Evolutionary conservation across 768 basidiomycete genomes (phyloP), one percentile per base, ranked within the genome.

Genomic region (Termitomyces sp.): DNA sequence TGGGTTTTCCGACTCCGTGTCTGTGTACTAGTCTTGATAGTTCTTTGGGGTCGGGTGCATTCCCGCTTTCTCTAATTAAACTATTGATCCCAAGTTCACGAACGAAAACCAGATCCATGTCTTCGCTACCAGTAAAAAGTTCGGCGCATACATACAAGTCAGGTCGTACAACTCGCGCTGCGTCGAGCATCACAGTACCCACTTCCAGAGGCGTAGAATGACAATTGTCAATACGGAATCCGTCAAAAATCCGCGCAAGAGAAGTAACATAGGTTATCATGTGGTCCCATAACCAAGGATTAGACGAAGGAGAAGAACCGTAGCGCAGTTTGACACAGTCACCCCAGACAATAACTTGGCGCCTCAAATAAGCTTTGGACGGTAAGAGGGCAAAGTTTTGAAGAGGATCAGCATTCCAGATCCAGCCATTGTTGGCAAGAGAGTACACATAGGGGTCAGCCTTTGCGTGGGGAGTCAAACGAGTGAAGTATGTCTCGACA

Each of bases 271-370:
- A 98, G 53, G 77, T 73, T 11, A 79, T 86, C 85, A 98, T 98
- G 71, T 94, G 87, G 35, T 81, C 68, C 97, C 97, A 99, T 43
- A 98, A 75, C 91, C 91, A 98, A 0, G 94, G 94, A 69, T 95
- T 97, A 60, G 87, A 86, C 0, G 80, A 74, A 2, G 89, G 88
- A 7, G 79, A 79, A 15, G 81, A 76, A 2, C 97, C 97, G 66
- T 97, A 99, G 35, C 97, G 92, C 44, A 98, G 81, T 68, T 99
- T 99, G 67, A 99, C 97, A 67, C 97, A 98, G 70, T 99, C 97
- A 44, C 87, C 86, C 97, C 97, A 99, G 26, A 87, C 93, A 63
- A 98, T 98, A 54, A 99, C 94, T 70, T 98, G 92, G 49, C 97
- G 89, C 23, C 94, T 87, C 45, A 98, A 79, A 71, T 98, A 99